Evolutionary conservation across 1,139 yeast genomes (phyloP), one percentile per base, ranked within the genome.

Genomic region (Debaryomyces sp.): DNA sequence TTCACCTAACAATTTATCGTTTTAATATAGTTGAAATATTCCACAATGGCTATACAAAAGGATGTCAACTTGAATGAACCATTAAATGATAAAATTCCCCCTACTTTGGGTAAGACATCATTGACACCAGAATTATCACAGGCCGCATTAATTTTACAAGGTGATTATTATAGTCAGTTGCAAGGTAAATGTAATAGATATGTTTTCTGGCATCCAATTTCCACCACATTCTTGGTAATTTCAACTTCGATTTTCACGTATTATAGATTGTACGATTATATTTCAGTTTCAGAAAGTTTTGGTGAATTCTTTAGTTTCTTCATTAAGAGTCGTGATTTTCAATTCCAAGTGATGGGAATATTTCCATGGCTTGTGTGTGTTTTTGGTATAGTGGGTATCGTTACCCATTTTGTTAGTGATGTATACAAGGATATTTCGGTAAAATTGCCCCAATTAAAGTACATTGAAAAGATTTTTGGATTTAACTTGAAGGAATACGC

Each of bases 161-260:
- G 87, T 46, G 94, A 87, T 63, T 81, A 78, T 60, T 74, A 81
- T 50, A 73, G 85, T 49, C 85, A 80, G 61, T 69, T 77, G 43
- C 88, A 84, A 60, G 70, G 84, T 2, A 54, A 67, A 33, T 75
- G 84, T 46, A 83, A 81, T 57, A 70, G 66, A 48, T 59, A 63
- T 45, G 61, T 86, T 17, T 69, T 86, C 44, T 71, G 77, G 71
- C 82, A 83, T 53, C 80, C 79, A 6, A 43, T 68, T 17, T 68
- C 80, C 0, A 42, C 74, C 6, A 49, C 69, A 0, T 42, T 73
- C 4, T 35, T 71, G n/a, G 50, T 66, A 6, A 53, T 60, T 5
- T 54, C 63, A 4, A 43, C 68, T 13, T 39, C 60, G 0, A 49
- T 51, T 0, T 63, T 63, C 37, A 52, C 59, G 2, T 61, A 60